Evolutionary conservation across 176 grass and related monocot species (phyloP), one percentile per base, ranked within the genome.

Genomic region (Oryza rufipogon): DNA sequence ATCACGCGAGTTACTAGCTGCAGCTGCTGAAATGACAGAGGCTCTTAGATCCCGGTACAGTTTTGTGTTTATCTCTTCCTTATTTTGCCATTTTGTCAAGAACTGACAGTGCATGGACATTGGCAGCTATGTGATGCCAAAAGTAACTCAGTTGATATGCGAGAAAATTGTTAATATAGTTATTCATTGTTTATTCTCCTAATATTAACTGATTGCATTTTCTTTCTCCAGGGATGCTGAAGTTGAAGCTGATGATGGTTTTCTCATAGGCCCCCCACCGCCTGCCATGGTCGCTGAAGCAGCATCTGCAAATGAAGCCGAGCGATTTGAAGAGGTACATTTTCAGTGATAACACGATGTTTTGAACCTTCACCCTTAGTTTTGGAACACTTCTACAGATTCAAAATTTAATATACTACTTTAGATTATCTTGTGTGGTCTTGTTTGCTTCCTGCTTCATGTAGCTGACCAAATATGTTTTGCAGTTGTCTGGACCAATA

Each of bases 301-400:
- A 80, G 92, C 92, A 90, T 98, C 93, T 81, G 96, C 93, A 87
- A 98, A 98, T 92, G 96, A 98, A 88, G 96, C 96, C 22, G 96
- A 98, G 74, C 89, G 96, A 67, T 98, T 98, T 72, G 96, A 98
- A 89, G 96, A 98, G 95, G 95, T 97, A 86, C 42, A 68, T 64
- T 76, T 67, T 74, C 64, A 71, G 54, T 87, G 1, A 73, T 8
- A 79, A 42, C 26, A 67, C 36, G 22, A 58, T 74, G 72, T 73
- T 74, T 69, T 13, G 71, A 42, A 46, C 28, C 19, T 13, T 11
- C 22, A 64, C 54, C 36, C 17, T 54, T 63, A 51, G 5, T 64
- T 49, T 76, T 70, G 4, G 47, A 80, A 32, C 10, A 30, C 28
- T 30, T 67, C 6, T 6, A 44, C 16, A 61, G 8, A 49, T 87